Evolutionary conservation across 2,329 filamentous ascomycete species (phyloP).

Genomic region (Remersonia thermophila): DNA sequence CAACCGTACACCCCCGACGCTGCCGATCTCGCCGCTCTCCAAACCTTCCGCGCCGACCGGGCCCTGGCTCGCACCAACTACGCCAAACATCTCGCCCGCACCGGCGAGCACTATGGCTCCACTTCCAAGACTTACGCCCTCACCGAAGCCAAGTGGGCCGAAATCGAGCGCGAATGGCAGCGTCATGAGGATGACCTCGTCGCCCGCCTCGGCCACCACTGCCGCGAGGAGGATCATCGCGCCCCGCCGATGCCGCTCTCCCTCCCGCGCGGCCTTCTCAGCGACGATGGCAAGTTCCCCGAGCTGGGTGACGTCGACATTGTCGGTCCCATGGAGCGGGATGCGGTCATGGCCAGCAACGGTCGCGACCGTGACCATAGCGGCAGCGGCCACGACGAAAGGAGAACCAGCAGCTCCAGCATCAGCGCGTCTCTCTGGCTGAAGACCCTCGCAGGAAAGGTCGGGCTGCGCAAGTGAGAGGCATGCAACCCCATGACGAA

Average conservation of each 20-base stretch:
- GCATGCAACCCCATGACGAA: too few relatives aligned
- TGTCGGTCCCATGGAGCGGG: constrained; percentile 75
- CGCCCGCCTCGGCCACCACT: constrained; percentile 32
- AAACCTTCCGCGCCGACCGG: constrained; percentile 66
- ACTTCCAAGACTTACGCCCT: constrained; percentile 81
- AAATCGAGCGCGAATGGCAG: constrained; percentile 66
- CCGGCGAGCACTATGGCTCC: constrained; percentile 78
- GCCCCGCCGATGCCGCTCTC: constrained; percentile 38
- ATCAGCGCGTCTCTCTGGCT: constrained; percentile 29
- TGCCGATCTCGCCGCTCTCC: constrained; percentile 44
- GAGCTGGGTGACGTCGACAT: constrained; percentile 83
- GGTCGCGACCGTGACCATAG: constrained; percentile 13
- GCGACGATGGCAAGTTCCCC: constrained; percentile 74
- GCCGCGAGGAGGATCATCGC: constrained; percentile 21
- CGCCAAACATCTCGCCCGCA: constrained; percentile 76
- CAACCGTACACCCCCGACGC: constrained; percentile 61
- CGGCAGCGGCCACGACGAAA: constrained; percentile 28
- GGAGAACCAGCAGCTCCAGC: constrained; percentile 25
- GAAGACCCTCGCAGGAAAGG: constrained; percentile 36
- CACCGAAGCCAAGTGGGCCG: constrained; percentile 80
- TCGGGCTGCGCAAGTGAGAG: constrained; percentile 23
- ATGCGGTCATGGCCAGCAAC: constrained; percentile 38
- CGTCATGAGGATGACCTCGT: constrained; percentile 54
- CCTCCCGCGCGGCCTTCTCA: constrained; percentile 52
- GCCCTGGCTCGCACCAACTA: constrained; percentile 73